Evolutionary conservation across 2,329 filamentous ascomycete genomes (phyloP), one percentile per base, ranked within the genome.

Genomic region (Colletotrichum sp.): DNA sequence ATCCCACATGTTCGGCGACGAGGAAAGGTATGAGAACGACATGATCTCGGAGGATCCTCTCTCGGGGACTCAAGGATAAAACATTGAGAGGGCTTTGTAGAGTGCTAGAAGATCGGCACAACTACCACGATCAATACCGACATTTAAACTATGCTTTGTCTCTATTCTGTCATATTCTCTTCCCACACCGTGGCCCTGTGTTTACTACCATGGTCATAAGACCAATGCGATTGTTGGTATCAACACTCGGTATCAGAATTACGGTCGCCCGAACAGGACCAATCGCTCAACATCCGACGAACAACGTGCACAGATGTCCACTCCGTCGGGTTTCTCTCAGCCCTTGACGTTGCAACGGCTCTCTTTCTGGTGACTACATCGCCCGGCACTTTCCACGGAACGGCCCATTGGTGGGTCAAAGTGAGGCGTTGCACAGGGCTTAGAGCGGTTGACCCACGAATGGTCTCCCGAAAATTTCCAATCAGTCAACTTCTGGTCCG

Each of bases 201-300:
- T 22, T 22, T 13, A 52, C 4, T 8, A 1, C 11, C n/a, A 52
- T 22, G 44, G 5, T 52, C 44, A 15, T 2, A 22, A 52, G 44
- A 13, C n/a, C 44, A 25, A 25, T 25, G 25, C 25, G 25, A 25
- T 25, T 25, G 25, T 25, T 25, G 25, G 25, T 25, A 25, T 25
- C 25, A 25, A 25, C 25, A 25, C 25, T 25, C 25, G 11, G n/a
- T 22, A 22, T 13, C n/a, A 22, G 44, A 52, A 22, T 52, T 22
- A 22, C n/a, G 1, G 39, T 0, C 39, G 39, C 9, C 9, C 9
- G 3, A 2, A 52, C 1, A 2, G 12, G 0, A 3, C 11, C n/a
- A 22, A 52, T 52, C 44, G n/a, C 44, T 52, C 44, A 52, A 22
- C 44, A 22, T 52, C n/a, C 44, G n/a, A 52, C 44, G 44, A 52